Evolutionary conservation across 192 early-diverging fungal species (phyloP).

Genomic region (Backusella sp.): DNA sequence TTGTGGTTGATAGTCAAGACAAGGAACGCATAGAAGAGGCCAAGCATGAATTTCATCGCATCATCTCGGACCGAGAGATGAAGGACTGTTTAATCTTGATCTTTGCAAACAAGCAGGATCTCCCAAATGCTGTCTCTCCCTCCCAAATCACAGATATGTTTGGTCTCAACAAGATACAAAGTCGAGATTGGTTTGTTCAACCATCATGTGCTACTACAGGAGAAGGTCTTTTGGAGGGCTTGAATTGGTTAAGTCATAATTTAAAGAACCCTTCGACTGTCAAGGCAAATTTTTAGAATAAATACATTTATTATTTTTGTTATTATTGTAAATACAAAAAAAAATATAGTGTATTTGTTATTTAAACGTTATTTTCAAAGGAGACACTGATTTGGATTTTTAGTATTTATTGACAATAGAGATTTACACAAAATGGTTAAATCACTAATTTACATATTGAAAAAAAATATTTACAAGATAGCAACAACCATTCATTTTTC

Average conservation of each 20-base stretch:
- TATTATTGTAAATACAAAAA: background rate
- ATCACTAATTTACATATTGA: background rate
- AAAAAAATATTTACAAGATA: background rate
- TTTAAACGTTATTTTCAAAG: background rate
- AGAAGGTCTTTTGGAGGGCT: constrained; percentile 81
- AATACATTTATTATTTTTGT: background rate
- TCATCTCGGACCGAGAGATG: constrained; percentile 85
- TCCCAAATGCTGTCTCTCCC: constrained; percentile 68
- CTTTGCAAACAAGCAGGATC: constrained; percentile 56
- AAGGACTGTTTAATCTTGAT: constrained; percentile 78
- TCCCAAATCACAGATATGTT: constrained; percentile 93
- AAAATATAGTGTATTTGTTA: background rate
- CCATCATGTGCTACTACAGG: constrained; percentile 83
- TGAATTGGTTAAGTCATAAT: constrained; percentile 86
- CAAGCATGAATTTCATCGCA: constrained; percentile 78
- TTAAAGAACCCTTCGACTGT: constrained; percentile 18
- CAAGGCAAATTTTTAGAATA: background rate
- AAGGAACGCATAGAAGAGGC: constrained; percentile 86
- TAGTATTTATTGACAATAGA: too few species aligned
- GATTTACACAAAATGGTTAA: background rate
- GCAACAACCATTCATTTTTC: background rate
- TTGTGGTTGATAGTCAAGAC: constrained; percentile 88
- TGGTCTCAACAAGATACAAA: constrained; percentile 83
- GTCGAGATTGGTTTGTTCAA: constrained; percentile 91
- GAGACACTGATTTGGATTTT: too few species aligned